These are phyloP conservation scores for Shiraia bambusicola DNA, from an alignment of 2,329 filamentous ascomycete genomes.

Conservation along the genomic window DNA sequence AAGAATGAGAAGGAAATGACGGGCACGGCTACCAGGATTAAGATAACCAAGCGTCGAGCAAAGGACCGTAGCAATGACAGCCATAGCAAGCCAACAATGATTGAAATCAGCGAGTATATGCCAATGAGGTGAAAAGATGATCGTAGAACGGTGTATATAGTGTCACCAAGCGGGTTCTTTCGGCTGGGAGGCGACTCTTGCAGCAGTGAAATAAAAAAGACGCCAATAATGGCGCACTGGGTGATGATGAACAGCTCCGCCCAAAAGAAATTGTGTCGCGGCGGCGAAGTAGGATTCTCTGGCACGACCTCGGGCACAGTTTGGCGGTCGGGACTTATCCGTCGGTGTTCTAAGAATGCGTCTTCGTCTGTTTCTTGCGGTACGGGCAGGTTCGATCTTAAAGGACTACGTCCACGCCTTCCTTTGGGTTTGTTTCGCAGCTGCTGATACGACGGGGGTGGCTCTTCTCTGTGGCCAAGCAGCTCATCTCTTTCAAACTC, in stretches of 20 bases:
- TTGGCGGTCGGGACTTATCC: conserved; percentile 53
- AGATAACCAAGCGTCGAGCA: conserved; percentile 76
- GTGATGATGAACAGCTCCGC: conserved; percentile 86
- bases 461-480: conserved; percentile 50
- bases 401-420: conserved; percentile 46
- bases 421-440: conserved; percentile 52
- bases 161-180: conserved; percentile 80
- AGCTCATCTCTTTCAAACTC: conserved; percentile 40
- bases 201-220: conserved; percentile 85
- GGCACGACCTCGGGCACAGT: conserved; percentile 60
- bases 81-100: conserved; percentile 88
- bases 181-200: conserved; percentile 73
- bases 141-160: conserved; percentile 86
- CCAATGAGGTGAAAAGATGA: conserved; percentile 87
- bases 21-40: conserved; percentile 82
- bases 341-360: conserved; percentile 47
- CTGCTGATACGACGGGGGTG: conserved; percentile 59
- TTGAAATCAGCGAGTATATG: conserved; percentile 85
- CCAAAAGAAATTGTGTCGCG: conserved; percentile 84
- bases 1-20: conserved; percentile 85
- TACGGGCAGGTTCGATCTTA: conserved; percentile 43
- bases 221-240: conserved; percentile 79
- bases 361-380: conserved; percentile 57
- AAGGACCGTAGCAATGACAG: conserved; percentile 85
- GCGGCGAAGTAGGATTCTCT: conserved; percentile 45